Conservation (phyloP, 163 green algal species). For the Chlorella variabilis region DNA sequence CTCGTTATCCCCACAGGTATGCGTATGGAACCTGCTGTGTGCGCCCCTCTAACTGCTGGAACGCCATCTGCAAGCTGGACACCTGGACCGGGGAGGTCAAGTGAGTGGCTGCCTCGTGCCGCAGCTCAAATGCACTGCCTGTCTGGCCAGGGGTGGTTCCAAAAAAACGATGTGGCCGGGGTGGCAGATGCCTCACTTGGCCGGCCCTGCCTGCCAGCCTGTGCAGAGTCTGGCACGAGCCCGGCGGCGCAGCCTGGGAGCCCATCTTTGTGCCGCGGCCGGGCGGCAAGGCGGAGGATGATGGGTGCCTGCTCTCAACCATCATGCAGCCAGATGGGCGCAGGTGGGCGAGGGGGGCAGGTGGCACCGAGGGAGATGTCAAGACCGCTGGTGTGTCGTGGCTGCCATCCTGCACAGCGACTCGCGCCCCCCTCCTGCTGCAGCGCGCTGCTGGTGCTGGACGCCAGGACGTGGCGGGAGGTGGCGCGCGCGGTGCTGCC, state of each 20-base stretch:
- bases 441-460: constrained; percentile 69
- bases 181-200: no score
- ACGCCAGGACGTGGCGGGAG: constrained; percentile 65
- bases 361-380: no score
- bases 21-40: constrained; percentile 63
- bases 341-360: background rate
- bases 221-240: constrained; percentile 65
- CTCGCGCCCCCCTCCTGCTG: background rate
- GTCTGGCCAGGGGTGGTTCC: no score
- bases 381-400: no score
- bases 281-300: constrained; percentile 61
- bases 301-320: constrained; percentile 69
- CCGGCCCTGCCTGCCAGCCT: no score
- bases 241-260: constrained; percentile 58
- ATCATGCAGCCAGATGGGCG: constrained; percentile 56
- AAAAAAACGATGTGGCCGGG: no score
- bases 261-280: constrained; percentile 67
- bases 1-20: constrained; percentile 42
- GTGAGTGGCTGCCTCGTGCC: background rate
- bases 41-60: constrained; percentile 71
- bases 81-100: constrained; percentile 45
- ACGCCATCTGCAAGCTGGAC: constrained; percentile 76
- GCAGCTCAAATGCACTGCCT: no score
- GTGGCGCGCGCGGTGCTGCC: constrained; percentile 71
- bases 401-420: background rate